Evolutionary conservation across 805 yeast species (phyloP), one percentile per base, ranked within the genome.

Genomic region (Metschnikowia dekortorum): DNA sequence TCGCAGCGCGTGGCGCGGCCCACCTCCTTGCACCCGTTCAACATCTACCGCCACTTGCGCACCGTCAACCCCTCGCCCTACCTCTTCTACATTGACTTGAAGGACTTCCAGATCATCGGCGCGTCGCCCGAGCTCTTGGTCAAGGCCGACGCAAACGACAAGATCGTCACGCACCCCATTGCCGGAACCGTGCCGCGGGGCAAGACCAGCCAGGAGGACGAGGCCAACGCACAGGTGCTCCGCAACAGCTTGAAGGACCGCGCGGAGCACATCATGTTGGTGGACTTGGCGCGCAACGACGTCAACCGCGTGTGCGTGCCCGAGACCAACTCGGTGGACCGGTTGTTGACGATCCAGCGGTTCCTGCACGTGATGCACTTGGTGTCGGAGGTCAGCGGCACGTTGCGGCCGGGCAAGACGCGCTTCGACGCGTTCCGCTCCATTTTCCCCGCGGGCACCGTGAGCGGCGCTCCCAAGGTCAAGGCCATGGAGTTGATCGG

Each of bases 361-460:
- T 94, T 94, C 63, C 87, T 96, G 14, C 99, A 94, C 67, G 99
- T 94, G 37, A 91, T 91, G 86, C 99, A 94, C 70, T 75, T 94
- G 59, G 97, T 92, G 2, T 87, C 96, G 2, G 95, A 92, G 68
- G 97, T 92, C 18, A 85, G 95, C 53, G 99, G 99, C 11, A 88
- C 85, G 1, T 74, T 94, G 61, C 79, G 99, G 64, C 69, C 75
- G 0, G 97, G 80, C 52, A 85, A 89, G 73, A 84, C 92, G 10
- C 78, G 98, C 56, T 94, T 94, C 64, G 99, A 94, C 72, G 99
- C 99, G 0, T 90, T 94, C 71, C 81, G 99, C 66, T 90, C 97
- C 2, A 89, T 94, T 49, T 94, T 94, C 83, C 99, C 99, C 18
- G 99, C 99, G 1, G 99, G 99, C 40, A 94, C 99, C 1, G 98